A percentile compares a stretch with the other conserved stretches of the same genome.
These are phyloP conservation scores for Saussurea involucrata DNA, from an alignment of 129 eudicot species.

Conservation along the genomic window DNA sequence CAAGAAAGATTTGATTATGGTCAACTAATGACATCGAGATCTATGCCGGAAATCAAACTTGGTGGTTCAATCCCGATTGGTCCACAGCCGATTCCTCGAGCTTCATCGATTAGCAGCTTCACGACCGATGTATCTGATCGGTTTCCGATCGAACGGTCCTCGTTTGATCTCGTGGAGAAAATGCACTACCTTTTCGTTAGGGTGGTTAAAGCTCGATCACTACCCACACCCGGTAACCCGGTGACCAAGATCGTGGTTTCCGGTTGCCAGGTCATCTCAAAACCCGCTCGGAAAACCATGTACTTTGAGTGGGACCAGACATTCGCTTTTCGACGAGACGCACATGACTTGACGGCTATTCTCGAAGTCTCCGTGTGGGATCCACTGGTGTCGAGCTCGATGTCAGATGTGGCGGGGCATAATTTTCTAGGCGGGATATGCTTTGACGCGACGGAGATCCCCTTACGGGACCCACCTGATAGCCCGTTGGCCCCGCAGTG, in stretches of 20 bases:
- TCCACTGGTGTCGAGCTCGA: slow-evolving; percentile 36
- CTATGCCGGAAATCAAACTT: slow-evolving; percentile 54
- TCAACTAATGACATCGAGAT: slow-evolving; percentile 57
- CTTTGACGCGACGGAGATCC: slow-evolving; percentile 82
- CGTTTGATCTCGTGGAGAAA: slow-evolving; percentile 88
- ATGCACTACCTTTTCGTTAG: slow-evolving; percentile 93
- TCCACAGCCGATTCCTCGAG: slow-evolving; percentile 68
- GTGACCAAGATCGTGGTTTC: slow-evolving; percentile 71
- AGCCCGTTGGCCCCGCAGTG: slow-evolving; percentile 98
- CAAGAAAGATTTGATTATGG: slow-evolving; percentile 31
- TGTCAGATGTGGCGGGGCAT: slow-evolving; percentile 49
- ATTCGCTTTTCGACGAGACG: slow-evolving; percentile 66
- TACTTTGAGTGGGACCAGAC: slow-evolving; percentile 96
- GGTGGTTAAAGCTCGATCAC: slow-evolving; percentile 73
- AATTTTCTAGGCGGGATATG: slow-evolving; percentile 88
- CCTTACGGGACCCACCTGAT: slow-evolving; percentile 90
- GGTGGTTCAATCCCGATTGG: slow-evolving; percentile 30
- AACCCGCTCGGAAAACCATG: slow-evolving; percentile 63
- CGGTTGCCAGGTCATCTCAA: slow-evolving; percentile 57
- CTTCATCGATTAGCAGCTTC: slow-evolving; percentile 68
- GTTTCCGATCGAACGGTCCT: slow-evolving; percentile 50
- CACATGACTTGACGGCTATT: slow-evolving; percentile 58
- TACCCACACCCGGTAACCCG: slow-evolving; percentile 66
- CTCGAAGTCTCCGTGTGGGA: slow-evolving; percentile 95
- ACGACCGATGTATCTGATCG: slow-evolving; percentile 56